phyloP scores from a whole-genome alignment of 768 basidiomycete species.

The Cystobasidium ongulense region DNA sequence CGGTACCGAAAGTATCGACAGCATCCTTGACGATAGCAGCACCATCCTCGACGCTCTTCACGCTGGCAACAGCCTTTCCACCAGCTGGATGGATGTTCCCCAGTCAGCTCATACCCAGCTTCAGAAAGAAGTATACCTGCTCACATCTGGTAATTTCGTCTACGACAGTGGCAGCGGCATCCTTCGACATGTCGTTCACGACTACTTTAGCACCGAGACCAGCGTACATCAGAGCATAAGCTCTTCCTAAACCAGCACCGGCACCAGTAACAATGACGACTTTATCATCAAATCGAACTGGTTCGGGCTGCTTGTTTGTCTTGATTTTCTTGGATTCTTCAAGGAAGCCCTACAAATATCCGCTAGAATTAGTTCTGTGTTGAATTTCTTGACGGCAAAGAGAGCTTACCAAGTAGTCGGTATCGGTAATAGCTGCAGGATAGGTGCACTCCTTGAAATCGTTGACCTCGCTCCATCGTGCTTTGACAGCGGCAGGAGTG shows the following conservation, averaged over 20 bases:
- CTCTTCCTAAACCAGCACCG: conserved; percentile 85
- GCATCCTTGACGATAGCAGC: conserved; percentile 80
- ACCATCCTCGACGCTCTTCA: conserved; percentile 85
- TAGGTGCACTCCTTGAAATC: conserved; percentile 67
- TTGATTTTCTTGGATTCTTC: conserved; percentile 58
- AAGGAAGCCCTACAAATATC: conserved; percentile 50
- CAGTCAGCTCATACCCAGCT: background rate
- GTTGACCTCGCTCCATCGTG: conserved; percentile 69
- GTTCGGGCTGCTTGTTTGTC: conserved; percentile 60
- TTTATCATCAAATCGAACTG: conserved; percentile 75
- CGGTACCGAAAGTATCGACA: conserved; percentile 72
- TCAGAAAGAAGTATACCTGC: conserved; percentile 29
- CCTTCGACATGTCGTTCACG: conserved; percentile 85
- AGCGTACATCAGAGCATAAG: conserved; percentile 83
- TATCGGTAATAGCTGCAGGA: conserved; percentile 58
- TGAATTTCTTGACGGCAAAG: background rate
- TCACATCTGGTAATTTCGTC: conserved; percentile 73
- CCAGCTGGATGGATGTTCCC: conserved; percentile 54
- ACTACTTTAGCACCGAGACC: conserved; percentile 92
- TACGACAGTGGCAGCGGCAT: conserved; percentile 72
- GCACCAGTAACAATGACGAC: conserved; percentile 91
- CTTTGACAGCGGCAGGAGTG: conserved; percentile 88
- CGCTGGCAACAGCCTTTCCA: conserved; percentile 72
- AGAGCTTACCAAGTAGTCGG: conserved; percentile 51
- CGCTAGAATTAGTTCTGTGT: background rate